phyloP scores from a whole-genome alignment of 1,284 basidiomycete genomes.

The Rhodotorula sp. region DNA sequence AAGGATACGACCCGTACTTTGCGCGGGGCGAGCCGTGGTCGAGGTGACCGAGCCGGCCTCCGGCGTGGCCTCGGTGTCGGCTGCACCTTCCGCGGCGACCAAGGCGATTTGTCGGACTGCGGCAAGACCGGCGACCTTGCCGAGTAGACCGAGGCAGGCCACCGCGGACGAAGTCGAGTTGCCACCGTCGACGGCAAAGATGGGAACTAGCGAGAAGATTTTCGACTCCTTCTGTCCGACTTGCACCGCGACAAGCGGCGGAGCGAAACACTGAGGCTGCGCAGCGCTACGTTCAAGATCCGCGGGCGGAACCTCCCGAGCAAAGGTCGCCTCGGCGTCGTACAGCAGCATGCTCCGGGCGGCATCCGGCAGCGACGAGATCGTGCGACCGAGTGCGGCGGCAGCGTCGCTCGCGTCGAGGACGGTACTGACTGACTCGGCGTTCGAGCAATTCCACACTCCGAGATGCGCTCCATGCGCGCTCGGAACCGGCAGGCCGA shows the following conservation, averaged over 20 bases:
- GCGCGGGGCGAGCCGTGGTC: too few species aligned
- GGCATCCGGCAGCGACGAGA: too few species aligned
- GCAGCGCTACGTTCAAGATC: neutral
- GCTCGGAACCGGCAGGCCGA: slow-evolving; percentile 18
- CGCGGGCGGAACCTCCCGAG: neutral
- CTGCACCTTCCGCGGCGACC: neutral
- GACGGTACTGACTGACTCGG: neutral
- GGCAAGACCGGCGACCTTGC: slow-evolving; percentile 39
- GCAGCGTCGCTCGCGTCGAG: slow-evolving; percentile 23
- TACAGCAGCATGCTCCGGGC: neutral
- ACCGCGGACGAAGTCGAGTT: slow-evolving; percentile 9
- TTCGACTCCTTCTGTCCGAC: neutral
- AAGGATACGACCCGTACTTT: too few species aligned
- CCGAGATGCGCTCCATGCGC: slow-evolving; percentile 33
- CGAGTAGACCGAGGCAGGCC: slow-evolving; percentile 39
- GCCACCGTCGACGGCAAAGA: neutral
- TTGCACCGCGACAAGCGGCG: too few species aligned
- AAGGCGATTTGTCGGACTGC: slow-evolving; percentile 19
- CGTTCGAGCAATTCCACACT: slow-evolving; percentile 30
- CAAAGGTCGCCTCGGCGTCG: neutral
- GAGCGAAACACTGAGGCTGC: too few species aligned
- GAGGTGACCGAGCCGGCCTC: too few species aligned
- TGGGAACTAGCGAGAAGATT: slow-evolving; percentile 11
- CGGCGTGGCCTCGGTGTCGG: too few species aligned
- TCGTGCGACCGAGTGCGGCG: slow-evolving; percentile 4